A percentile compares a stretch with the other conserved stretches of the same genome.
Conservation (phyloP, 1,284 basidiomycete species). For the Athelia sp. region DNA sequence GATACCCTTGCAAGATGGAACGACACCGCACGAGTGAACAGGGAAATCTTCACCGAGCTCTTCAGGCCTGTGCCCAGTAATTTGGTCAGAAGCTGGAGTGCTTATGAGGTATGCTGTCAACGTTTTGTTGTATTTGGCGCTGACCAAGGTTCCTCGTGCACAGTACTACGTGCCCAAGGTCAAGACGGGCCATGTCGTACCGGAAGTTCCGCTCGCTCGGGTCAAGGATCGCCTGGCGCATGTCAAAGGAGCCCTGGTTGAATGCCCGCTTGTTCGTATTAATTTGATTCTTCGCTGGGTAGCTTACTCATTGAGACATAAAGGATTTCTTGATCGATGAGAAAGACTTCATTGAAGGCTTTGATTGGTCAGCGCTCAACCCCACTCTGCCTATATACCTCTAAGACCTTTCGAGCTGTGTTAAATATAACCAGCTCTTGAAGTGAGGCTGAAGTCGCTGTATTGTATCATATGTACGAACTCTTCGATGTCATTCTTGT, state of each 20-base stretch:
- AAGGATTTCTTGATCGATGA: constrained; percentile 82
- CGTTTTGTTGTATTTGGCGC: neutral
- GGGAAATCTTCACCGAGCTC: constrained; percentile 77
- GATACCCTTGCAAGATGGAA: constrained; percentile 61
- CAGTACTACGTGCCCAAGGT: constrained; percentile 66
- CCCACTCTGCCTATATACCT: constrained; percentile 76
- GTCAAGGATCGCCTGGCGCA: constrained; percentile 71
- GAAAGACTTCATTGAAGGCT: constrained; percentile 60
- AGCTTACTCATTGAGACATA: neutral
- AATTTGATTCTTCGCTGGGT: neutral
- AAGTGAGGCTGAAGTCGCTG: no score
- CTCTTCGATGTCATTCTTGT: no score
- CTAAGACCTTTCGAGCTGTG: constrained; percentile 27
- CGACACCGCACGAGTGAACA: constrained; percentile 72
- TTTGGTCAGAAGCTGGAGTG: constrained; percentile 69
- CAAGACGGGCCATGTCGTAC: constrained; percentile 79
- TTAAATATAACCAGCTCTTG: no score
- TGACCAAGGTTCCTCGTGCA: neutral
- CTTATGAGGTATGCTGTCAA: constrained; percentile 51
- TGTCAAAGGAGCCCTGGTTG: constrained; percentile 72
- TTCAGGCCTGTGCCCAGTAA: constrained; percentile 84
- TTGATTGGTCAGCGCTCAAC: constrained; percentile 70
- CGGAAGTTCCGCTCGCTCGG: constrained; percentile 54
- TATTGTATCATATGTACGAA: no score
- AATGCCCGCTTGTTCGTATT: constrained; percentile 61